Evolutionary conservation across 768 basidiomycete genomes (phyloP), one percentile per base, ranked within the genome.

Genomic region (Neoboletus subvelutipes): DNA sequence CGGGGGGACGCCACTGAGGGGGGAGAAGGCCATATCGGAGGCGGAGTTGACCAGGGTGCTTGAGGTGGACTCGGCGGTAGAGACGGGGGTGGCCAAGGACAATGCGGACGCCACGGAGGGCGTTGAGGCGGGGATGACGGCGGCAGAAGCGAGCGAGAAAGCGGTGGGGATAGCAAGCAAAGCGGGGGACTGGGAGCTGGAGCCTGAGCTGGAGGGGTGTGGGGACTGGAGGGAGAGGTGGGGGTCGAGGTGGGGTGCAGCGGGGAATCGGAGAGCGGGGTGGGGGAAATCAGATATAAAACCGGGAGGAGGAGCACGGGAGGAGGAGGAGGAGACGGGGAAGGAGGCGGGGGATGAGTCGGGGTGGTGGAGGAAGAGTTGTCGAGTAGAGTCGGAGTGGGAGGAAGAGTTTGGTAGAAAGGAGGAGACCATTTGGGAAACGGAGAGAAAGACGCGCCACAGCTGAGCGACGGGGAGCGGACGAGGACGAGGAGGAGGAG

Each of bases 281-380:
- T 55, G 63, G 49, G 64, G 72, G 59, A 80, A 75, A 66, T 81
- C 78, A 20, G 79, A 59, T 47, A 81, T 63, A 60, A 54, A 52
- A 1, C 10, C 31, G 17, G 59, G 54, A 0, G 54, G 43, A 3
- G 46, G 43, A 6, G 58, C n/a, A 29, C 47, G 63, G 24, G 50
- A 26, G n/a, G n/a, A n/a, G n/a, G n/a, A n/a, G n/a, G n/a, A n/a
- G n/a, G n/a, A n/a, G n/a, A n/a, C n/a, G n/a, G 33, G 20, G 40
- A 45, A 18, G 7, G 42, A 2, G 28, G 24, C 31, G 33, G 12
- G 13, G 2, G 33, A 39, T 11, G 45, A n/a, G 33, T 47, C 45
- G 46, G 46, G 31, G 17, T 3, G 6, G 17, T 8, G 37, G n/a
- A n/a, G n/a, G n/a, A n/a, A n/a, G n/a, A n/a, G n/a, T n/a, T n/a